Base-by-base conservation (phyloP, 1,284 basidiomycete genomes). In the Athelia sp. region DNA sequence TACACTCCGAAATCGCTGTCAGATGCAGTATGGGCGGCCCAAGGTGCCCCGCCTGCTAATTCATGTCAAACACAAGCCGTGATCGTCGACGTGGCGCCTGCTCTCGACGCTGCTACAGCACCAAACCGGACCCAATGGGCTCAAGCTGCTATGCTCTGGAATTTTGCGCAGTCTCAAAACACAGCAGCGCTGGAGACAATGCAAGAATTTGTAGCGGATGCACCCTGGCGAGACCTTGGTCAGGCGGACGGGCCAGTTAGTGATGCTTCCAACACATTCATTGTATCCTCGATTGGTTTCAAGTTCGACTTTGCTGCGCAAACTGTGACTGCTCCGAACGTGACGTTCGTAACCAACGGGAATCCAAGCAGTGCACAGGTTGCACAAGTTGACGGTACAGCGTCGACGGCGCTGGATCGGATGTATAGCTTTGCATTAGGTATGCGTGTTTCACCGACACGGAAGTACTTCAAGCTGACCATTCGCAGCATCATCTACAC, bases 341-440 rank as follows among this genome's bases (percentile, higher is more conserved):
- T 71, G 2, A 71, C 72, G 0, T 86, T 83, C 58, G 53, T 62
- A 4, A 55, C 54, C n/a, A 62, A 74, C 47, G 78, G 75, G 0
- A 69, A 76, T 38, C 78, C 80, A 1, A 66, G 65, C 4, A 63
- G 59, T 38, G 69, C 61, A 8, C 81, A 84, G 60, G 64, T 76
- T 34, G 60, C 67, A 1, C 60, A 70, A 54, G 66, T 82, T n/a
- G 67, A 69, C 35, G 56, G 58, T 17, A 63, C 54, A 14, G 68
- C 73, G n/a, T 60, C 57, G 22, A 52, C 59, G 24, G 68, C 71
- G 4, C 58, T 85, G 51, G 75, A 84, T 56, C 70, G 75, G 43
- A 79, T 84, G 72, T 83, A 82, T 57, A 73, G 71, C 24, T 79
- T 70, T 64, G 79, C 82, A 23, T 62, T 68, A 50, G 82, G 83